Base-by-base conservation (phyloP, 2,329 filamentous ascomycete species). In the Colletotrichum caudatum region DNA sequence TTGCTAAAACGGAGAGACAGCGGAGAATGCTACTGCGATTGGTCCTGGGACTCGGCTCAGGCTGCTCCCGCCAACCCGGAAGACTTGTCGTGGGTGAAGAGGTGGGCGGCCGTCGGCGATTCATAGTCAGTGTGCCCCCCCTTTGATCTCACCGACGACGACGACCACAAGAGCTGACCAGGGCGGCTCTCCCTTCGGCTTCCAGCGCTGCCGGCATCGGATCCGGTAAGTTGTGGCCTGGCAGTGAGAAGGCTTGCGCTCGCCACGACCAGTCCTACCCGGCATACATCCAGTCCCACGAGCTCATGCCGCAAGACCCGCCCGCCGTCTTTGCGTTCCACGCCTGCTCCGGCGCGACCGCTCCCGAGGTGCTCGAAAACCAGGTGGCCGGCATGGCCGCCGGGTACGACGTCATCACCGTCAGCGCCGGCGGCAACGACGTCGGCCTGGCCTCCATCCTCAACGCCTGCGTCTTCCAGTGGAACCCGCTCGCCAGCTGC, bases 371-470 rank as follows among this genome's bases (percentile, higher is more conserved):
- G 29, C 78, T 60, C 5, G 57, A 76, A 53, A 63, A 78, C 16
- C 78, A 80, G 68, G 74, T 74, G 3, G 37, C 76, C 18, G 64
- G 68, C 2, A 62, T 82, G 14, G 53, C 76, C 1, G 74, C 73
- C 29, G 65, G 77, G 14, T 61, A 80, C 29, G 78, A 82, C 69
- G 50, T 82, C 39, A 77, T 82, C 11, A 76, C 78, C 5, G 41
- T 82, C 74, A 82, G 80, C 1, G 81, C 79, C 1, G 80, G 81
- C 33, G 81, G 81, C 2, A 83, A 83, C 58, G 80, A 82, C 61
- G 69, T 81, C 2, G 81, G 80, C 60, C 76, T 82, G 8, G 66
- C 72, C 33, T 64, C 12, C 11, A 66, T 74, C 50, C 74, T 76
- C 59, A 70, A 73, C 44, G 62, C 29, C 5, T 78, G 77, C 66